Evolutionary conservation across 1,284 basidiomycete genomes (phyloP).

Genomic region (Pterula multifida): DNA sequence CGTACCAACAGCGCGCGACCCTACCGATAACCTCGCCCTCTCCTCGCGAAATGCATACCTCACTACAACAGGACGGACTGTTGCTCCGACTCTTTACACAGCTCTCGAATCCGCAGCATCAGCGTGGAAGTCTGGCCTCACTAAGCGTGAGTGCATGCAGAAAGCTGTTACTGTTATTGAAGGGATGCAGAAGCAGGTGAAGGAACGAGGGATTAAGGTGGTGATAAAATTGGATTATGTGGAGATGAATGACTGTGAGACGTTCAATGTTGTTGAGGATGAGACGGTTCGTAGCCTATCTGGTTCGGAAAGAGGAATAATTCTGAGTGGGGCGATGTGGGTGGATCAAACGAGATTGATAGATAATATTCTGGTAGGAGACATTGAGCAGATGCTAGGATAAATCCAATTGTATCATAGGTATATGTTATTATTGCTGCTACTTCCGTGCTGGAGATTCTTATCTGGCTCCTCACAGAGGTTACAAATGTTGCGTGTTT

Average conservation of each 20-base stretch:
- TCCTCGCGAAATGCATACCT: constrained; percentile 91
- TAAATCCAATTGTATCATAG: too few species aligned
- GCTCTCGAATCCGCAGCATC: constrained; percentile 50
- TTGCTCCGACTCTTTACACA: constrained; percentile 63
- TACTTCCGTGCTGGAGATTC: too few species aligned
- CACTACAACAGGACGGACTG: constrained; percentile 43
- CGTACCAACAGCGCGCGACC: constrained; percentile 71
- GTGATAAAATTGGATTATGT: constrained; percentile 74
- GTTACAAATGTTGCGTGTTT: too few species aligned
- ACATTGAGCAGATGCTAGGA: constrained; percentile 12
- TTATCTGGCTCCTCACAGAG: too few species aligned
- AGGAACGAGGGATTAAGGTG: constrained; percentile 34
- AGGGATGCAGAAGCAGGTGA: constrained; percentile 17
- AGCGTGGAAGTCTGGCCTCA: constrained; percentile 39
- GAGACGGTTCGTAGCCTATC: constrained; percentile 9
- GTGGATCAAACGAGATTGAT: constrained; percentile 85
- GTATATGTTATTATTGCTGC: too few species aligned
- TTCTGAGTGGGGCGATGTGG: constrained; percentile 85
- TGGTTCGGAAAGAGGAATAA: constrained; percentile 22
- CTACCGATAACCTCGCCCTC: constrained; percentile 61
- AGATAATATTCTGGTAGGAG: constrained; percentile 80
- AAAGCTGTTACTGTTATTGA: constrained; percentile 30
- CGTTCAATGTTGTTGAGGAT: constrained; percentile 51
- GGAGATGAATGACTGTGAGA: constrained; percentile 75
- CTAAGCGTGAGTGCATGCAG: constrained; percentile 43